Evolutionary conservation across 2,329 filamentous ascomycete species (phyloP).

Genomic region (Apiospora hydei): DNA sequence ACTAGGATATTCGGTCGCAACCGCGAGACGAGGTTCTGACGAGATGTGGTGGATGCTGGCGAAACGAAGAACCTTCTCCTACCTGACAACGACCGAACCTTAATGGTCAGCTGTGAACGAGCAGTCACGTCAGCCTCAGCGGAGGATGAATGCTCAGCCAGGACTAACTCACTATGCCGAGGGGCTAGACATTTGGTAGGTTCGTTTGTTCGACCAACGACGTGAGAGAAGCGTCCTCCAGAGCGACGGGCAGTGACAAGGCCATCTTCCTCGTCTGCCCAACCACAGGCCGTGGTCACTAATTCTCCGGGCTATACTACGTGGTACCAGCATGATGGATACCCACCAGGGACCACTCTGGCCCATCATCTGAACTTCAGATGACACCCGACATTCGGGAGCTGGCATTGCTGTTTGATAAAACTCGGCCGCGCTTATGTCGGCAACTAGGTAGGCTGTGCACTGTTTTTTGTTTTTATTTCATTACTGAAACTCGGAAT

Average conservation of each 20-base stretch:
- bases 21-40: slow-evolving; percentile 18
- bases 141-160: slow-evolving; percentile 6
- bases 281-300: neutral
- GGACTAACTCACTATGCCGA: neutral
- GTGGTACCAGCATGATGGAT: neutral
- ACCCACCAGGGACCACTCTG: slow-evolving; percentile 12
- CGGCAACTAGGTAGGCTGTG: neutral
- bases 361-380: slow-evolving; percentile 12
- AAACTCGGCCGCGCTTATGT: neutral
- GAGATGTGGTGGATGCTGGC: slow-evolving; percentile 10
- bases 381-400: slow-evolving; percentile 5
- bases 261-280: neutral
- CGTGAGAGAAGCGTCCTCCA: slow-evolving; percentile 6
- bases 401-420: neutral
- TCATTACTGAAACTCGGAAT: slow-evolving; percentile 2
- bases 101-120: slow-evolving; percentile 17
- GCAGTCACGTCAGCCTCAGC: slow-evolving; percentile 1
- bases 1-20: neutral
- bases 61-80: slow-evolving; percentile 4
- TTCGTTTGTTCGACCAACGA: neutral
- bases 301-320: slow-evolving; percentile 14
- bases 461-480: neutral
- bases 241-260: slow-evolving; percentile 4
- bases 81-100: slow-evolving; percentile 5
- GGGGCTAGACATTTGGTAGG: neutral